Evolutionary conservation across 805 yeast genomes (phyloP).

Genomic region (Zygotorulaspora chibaensis): DNA sequence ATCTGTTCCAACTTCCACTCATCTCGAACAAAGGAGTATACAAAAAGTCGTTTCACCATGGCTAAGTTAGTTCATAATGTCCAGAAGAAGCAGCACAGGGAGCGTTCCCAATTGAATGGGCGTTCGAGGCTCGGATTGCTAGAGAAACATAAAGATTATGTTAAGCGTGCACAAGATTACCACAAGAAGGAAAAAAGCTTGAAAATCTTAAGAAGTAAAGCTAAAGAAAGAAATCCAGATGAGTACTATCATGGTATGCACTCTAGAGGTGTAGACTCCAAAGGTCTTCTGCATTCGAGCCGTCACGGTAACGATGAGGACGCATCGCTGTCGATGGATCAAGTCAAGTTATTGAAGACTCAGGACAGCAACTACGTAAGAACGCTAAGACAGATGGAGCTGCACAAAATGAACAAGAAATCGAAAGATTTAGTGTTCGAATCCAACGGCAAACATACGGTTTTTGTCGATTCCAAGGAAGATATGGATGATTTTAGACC

Average conservation of each 20-base stretch:
- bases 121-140: constrained; percentile 76
- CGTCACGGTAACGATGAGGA: constrained; percentile 49
- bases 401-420: constrained; percentile 54
- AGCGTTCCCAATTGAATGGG: constrained; percentile 79
- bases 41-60: constrained; percentile 40
- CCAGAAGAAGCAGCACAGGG: constrained; percentile 94
- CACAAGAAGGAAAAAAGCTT: constrained; percentile 57
- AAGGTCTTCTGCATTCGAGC: constrained; percentile 64
- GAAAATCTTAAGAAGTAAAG: constrained; percentile 69
- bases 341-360: constrained; percentile 76
- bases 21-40: background rate
- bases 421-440: constrained; percentile 44
- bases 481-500: constrained; percentile 59
- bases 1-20: constrained; percentile 36
- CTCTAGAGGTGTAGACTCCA: constrained; percentile 56
- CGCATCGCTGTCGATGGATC: constrained; percentile 55
- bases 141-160: constrained; percentile 88
- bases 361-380: constrained; percentile 87
- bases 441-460: constrained; percentile 73
- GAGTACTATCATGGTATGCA: constrained; percentile 96
- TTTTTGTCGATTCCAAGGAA: constrained; percentile 66
- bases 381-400: constrained; percentile 68
- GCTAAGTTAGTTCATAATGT: constrained; percentile 81
- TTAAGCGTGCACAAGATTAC: constrained; percentile 62
- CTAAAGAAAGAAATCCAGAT: constrained; percentile 77